These are phyloP conservation scores for Aspergillus sp. DNA, from an alignment of 2,329 filamentous ascomycete species.

Conservation along the genomic window DNA sequence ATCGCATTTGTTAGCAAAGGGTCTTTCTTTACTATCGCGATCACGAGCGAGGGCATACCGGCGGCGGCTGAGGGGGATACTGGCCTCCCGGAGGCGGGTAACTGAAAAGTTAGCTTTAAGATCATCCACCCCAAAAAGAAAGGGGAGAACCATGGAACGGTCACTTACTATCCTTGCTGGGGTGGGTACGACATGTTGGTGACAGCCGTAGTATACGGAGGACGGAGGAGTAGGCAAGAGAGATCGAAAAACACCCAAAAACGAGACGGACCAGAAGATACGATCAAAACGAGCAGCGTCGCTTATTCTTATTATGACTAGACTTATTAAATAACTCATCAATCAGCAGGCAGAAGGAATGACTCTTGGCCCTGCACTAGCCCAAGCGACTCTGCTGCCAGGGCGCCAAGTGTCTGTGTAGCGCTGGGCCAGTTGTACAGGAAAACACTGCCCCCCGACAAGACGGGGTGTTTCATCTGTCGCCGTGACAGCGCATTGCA, in stretches of 20 bases:
- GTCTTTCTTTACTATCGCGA: background rate
- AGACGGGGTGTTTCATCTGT: background rate
- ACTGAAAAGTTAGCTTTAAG: conserved; percentile 1
- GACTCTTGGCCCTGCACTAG: conserved; percentile 7
- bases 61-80: conserved; percentile 6
- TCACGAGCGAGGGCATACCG: background rate
- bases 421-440: background rate
- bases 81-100: conserved; percentile 9
- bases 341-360: conserved; percentile 9
- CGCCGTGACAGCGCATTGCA: too few relatives aligned
- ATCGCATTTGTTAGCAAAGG: background rate
- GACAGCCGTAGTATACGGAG: background rate
- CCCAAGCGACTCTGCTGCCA: background rate
- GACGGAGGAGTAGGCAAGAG: background rate
- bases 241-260: background rate
- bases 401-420: background rate
- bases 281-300: too few relatives aligned
- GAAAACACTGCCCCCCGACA: background rate
- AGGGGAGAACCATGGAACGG: background rate
- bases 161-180: conserved; percentile 8
- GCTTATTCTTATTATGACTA: too few relatives aligned
- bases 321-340: too few relatives aligned
- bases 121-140: background rate
- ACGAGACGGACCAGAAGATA: background rate
- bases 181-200: conserved; percentile 7